Base-by-base conservation (phyloP, 2,329 filamentous ascomycete species). In the Dactylella cylindrospora region DNA sequence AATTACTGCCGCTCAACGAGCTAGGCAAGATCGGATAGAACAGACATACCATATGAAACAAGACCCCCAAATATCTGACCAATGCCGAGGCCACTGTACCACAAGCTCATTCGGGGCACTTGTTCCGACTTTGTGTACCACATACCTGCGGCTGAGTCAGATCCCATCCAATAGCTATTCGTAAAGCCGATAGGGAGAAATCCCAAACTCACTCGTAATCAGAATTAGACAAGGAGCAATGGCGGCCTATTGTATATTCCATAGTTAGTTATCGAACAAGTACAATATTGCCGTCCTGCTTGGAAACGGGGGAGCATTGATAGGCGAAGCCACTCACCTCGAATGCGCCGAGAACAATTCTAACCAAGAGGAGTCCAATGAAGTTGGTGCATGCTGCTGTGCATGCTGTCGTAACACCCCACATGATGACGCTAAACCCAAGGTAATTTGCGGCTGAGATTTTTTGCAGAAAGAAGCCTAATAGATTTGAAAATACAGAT, bases 391-490 rank as follows among this genome's bases (percentile, higher is more conserved):
- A 76, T 2, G 78, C 80, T 0, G 79, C 78, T 19, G 78, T 78
- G 54, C 76, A 77, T 2, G 77, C 76, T 0, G 78, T 80, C 1
- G 79, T 75, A 7, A 82, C 71, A 1, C 81, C 82, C 81, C 82
- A 84, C 51, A 79, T 72, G 4, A 77, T 70, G 31, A 84, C 78
- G 62, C 84, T 84, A 44, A 74, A 66, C 6, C 77, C 82, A 1
- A 86, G 75, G 71, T 80, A 83, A 68, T 84, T 84, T 6, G 77
- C 79, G 0, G 80, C 77, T 5, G 83, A 82, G 5, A 84, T 73
- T 36, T 76, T 76, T 57, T 85, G 82, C 12, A 86, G 76, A 15
- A 84, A 75, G 64, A 78, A 79, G 55, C 76, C 78, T 79, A 49
- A 12, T 22, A 5, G 15, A 70, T 72, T 10, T 71, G 70, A 50